These are phyloP conservation scores for Rhizomucor pusillus DNA, from an alignment of 371 early-diverging fungal species.

Conservation along the genomic window DNA sequence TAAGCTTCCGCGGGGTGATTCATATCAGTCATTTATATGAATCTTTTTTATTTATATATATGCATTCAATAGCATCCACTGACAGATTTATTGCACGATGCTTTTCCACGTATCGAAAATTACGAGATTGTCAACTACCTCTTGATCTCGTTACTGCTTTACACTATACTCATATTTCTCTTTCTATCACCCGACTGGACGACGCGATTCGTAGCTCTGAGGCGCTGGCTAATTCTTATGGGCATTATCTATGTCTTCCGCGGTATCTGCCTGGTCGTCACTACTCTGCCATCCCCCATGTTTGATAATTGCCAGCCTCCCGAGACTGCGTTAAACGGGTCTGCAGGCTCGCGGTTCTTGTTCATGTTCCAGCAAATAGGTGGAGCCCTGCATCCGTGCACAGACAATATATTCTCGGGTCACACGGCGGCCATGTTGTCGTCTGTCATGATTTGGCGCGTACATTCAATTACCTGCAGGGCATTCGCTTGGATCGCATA, in stretches of 20 bases:
- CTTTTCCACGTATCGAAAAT: conserved; percentile 29
- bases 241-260: conserved; percentile 58
- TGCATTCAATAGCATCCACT: conserved; percentile 31
- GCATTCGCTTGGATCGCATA: conserved; percentile 49
- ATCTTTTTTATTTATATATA: no score
- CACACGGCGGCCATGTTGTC: conserved; percentile 64
- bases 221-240: conserved; percentile 62
- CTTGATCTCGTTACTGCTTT: conserved; percentile 41
- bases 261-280: conserved; percentile 61
- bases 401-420: conserved; percentile 76
- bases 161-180: conserved; percentile 40
- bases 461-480: conserved; percentile 54
- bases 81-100: conserved; percentile 33
- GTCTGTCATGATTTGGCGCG: conserved; percentile 61
- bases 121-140: conserved; percentile 45
- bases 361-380: conserved; percentile 24
- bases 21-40: neutral
- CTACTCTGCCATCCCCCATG: conserved; percentile 66
- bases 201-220: conserved; percentile 49
- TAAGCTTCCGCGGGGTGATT: neutral
- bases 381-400: conserved; percentile 54
- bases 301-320: conserved; percentile 47
- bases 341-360: conserved; percentile 22
- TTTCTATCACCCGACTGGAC: conserved; percentile 53
- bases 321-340: conserved; percentile 21